Base-by-base conservation (phyloP, 139 green algal species). In the Auxenochlorella pyrenoidosa region DNA sequence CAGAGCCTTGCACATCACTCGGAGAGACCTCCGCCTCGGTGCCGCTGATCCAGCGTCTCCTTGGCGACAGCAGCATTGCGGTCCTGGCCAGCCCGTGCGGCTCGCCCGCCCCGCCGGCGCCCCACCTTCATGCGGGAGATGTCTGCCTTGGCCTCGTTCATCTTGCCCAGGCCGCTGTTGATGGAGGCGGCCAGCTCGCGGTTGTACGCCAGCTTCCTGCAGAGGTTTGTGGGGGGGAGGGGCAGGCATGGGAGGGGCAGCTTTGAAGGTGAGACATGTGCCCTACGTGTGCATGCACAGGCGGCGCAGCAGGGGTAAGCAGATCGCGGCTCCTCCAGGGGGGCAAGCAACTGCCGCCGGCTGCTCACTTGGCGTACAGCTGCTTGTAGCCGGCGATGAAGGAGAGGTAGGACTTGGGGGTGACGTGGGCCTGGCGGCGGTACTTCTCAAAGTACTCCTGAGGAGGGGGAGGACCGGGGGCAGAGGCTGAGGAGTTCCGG, bases 311-410 rank as follows among this genome's bases (percentile, higher is more conserved):
- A 71, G 28, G 2, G 8, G 28, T 13, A 1, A 12, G 26, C 26
- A 71, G 1, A 43, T 43, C 24, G 24, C n/a, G 24, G n/a, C 21
- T 13, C 16, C n/a, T n/a, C 68, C 32, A 54, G 47, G 47, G 10
- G 47, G 47, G 47, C 8, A 54, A 18, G 47, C 47, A 54, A 54
- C 47, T 10, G 10, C 47, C 47, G 10, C 15, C 36, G 12, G 22
- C 22, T 51, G 24, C 80, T 77, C 80, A 87, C 75, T 78, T 88
- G 24, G 36, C 13, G 91, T 98, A 99, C 81, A 99, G 90, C 82
- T 93, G 84, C 92, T 98, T 97, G 94, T 97, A 99, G 68, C 93
- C 94, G 83, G 91, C 90, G 76, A 99, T 94, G 90, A 98, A 98
- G 75, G 94, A 95, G 41, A 99, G 93, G 92, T 98, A 99, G 40